Base-by-base conservation (phyloP, 257 asterid species). In the Solanum habrochaites region DNA sequence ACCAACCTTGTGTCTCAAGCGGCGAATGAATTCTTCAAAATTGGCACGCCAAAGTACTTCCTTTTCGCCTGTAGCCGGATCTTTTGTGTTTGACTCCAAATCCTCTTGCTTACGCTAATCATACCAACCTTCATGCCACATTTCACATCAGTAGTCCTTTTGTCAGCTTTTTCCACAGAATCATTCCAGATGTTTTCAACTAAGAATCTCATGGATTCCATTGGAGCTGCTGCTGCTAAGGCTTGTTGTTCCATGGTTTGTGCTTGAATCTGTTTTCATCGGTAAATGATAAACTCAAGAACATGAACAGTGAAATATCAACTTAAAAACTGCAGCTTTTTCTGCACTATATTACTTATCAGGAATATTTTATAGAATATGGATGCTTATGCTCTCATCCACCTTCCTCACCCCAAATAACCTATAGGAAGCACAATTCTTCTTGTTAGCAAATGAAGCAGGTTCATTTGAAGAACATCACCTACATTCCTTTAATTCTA, bases 21-120 rank as follows among this genome's bases (percentile, higher is more conserved):
- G 93, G 56, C 90, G 92, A 77, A 94, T 77, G 92, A 96, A 89
- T 91, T 97, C 99, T 88, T 96, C 98, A 86, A 90, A 91, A 87
- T 97, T 97, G 77, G 93, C 99, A 86, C 98, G 98, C 99, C 99
- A 97, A 88, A 97, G 93, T 73, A 93, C 93, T 90, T 92, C 95
- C 90, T 89, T 90, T 85, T 82, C 88, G 81, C 88, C 85, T 47
- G 88, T 70, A 83, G 78, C 95, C 86, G 77, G 64, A 70, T 83
- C 80, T 85, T 90, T 94, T 87, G 91, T 94, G 87, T 93, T 93
- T 15, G 88, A 88, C 85, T 86, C 90, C 67, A 90, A 42, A 88
- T 45, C 80, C 87, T 91, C 95, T 83, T 47, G 90, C 90, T 95
- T 97, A 88, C 97, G 95, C 98, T 97, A 84, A 88, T 39, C 20